These are phyloP conservation scores for Striga asiatica DNA, from an alignment of 257 asterid species.

Conservation along the genomic window DNA sequence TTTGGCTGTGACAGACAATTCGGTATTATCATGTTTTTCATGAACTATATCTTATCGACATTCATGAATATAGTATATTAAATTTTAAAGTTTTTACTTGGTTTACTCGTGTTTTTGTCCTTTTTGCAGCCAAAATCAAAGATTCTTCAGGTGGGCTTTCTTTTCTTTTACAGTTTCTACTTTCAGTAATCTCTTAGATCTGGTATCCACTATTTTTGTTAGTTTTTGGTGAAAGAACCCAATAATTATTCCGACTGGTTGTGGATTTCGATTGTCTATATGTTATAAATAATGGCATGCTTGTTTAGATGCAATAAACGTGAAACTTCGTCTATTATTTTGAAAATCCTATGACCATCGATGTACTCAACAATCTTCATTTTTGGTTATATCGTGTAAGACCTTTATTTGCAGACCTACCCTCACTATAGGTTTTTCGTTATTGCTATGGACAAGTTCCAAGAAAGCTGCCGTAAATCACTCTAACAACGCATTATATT, in stretches of 20 bases:
- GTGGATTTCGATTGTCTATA: background rate
- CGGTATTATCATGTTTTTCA: slow-evolving; percentile 31
- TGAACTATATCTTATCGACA: background rate
- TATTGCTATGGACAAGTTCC: background rate
- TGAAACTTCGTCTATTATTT: no score
- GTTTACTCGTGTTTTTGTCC: slow-evolving; percentile 6
- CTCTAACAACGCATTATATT: background rate
- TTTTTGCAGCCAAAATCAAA: slow-evolving; percentile 87
- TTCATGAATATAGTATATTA: background rate
- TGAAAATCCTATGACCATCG: no score
- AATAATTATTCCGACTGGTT: background rate
- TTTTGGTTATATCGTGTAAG: no score
- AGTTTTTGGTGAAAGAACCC: background rate
- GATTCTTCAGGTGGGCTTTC: slow-evolving; percentile 94
- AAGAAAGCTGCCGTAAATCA: background rate
- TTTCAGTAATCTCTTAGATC: background rate
- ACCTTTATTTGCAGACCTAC: no score
- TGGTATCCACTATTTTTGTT: background rate
- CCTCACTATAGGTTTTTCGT: no score
- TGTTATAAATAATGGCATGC: no score
- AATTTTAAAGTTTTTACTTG: slow-evolving; percentile 10
- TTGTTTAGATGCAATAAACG: no score
- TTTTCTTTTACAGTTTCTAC: background rate
- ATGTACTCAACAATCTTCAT: no score
- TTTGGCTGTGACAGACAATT: slow-evolving; percentile 73